These are phyloP conservation scores for Solanum stenotomum DNA, from an alignment of 257 asterid genomes.

Conservation along the genomic window DNA sequence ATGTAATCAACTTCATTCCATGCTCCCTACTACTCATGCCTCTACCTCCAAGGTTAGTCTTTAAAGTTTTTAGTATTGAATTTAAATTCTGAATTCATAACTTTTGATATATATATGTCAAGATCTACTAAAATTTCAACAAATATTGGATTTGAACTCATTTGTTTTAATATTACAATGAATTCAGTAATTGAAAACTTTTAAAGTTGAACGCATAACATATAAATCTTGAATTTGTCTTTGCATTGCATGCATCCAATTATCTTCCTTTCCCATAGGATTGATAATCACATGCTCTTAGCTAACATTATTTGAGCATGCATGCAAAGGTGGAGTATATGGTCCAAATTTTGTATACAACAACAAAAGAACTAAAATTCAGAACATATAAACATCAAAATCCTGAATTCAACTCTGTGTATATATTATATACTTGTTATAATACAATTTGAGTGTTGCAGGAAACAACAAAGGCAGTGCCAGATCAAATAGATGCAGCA, in stretches of 20 bases:
- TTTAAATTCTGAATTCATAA: not conserved
- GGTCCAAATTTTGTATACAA: not conserved
- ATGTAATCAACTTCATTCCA: constrained; percentile 26
- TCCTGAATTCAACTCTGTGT: too few species aligned
- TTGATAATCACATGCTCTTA: not conserved
- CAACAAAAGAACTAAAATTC: not conserved
- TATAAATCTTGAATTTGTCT: not conserved
- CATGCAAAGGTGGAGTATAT: not conserved
- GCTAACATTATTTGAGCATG: not conserved
- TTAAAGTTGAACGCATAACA: not conserved
- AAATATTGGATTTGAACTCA: not conserved
- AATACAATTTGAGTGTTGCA: too few species aligned
- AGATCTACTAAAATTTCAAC: not conserved
- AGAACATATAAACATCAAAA: too few species aligned
- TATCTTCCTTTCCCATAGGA: not conserved
- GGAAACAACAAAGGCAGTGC: too few species aligned
- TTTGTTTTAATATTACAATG: not conserved
- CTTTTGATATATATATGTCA: not conserved
- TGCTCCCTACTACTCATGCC: constrained; percentile 20
- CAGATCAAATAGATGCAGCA: too few species aligned
- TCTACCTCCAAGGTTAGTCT: not conserved
- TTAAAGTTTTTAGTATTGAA: not conserved
- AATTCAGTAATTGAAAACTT: too few species aligned
- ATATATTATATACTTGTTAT: too few species aligned
- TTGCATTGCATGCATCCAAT: not conserved